Evolutionary conservation across 2,329 filamentous ascomycete species (phyloP), one percentile per base, ranked within the genome.

Genomic region (Alternaria triticina): DNA sequence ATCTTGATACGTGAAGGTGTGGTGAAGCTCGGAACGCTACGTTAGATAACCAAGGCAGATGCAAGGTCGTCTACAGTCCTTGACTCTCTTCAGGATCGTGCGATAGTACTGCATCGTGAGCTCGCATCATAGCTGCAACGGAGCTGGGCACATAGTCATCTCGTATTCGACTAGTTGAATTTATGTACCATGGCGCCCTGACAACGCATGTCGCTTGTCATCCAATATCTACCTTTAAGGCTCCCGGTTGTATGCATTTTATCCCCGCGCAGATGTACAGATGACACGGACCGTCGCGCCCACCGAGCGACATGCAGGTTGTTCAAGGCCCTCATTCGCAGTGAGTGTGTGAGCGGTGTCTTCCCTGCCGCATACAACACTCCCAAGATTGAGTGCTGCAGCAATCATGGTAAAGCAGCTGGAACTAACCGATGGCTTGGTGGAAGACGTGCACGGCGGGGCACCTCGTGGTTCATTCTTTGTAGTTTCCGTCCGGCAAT

Each of bases 211-310:
- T 64, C 65, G 63, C 62, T 65, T 69, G 46, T 47, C 57, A 54
- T 58, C 62, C 64, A 66, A 69, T 67, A 54, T 62, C 45, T n/a
- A 44, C 50, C 17, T 17, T 28, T 64, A 56, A 57, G 59, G 66
- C 57, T 59, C 60, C 60, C 65, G 55, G 63, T 28, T 64, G 57
- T 62, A 54, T 57, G 61, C 57, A 28, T 54, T 55, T 59, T 54
- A 57, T 59, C 33, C 61, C 60, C 56, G 54, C 56, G 52, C 57
- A 67, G 49, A 66, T 66, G 65, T 63, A 51, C 44, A 67, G 22
- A 57, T 70, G 64, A 66, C 67, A 71, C 70, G 63, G 71, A 68
- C 69, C 69, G 63, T 70, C 63, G 64, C 64, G 68, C 56, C 71
- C 59, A 60, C 68, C 65, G 68, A 67, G 52, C 56, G 43, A 54